A percentile compares a stretch with the other conserved stretches of the same genome.
These are phyloP conservation scores for Candida manassasensis DNA, from an alignment of 805 yeast genomes.

Conservation along the genomic window DNA sequence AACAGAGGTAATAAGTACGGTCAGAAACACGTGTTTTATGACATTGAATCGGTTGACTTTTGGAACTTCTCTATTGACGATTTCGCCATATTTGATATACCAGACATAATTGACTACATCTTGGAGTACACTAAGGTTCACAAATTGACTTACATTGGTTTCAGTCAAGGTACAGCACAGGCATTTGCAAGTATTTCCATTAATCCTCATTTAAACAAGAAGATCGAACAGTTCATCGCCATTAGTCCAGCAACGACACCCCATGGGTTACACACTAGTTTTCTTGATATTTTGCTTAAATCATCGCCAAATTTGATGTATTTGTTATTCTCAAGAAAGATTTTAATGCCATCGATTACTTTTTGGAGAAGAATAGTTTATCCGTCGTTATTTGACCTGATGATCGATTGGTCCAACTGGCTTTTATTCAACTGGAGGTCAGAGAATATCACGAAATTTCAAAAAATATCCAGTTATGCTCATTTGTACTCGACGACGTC, in stretches of 20 bases:
- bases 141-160: constrained; percentile 72
- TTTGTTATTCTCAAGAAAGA: constrained; percentile 66
- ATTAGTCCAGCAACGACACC: constrained; percentile 95
- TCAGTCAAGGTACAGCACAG: constrained; percentile 93
- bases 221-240: constrained; percentile 61
- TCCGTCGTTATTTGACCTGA: constrained; percentile 66
- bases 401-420: constrained; percentile 68
- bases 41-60: constrained; percentile 44
- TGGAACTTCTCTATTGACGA: constrained; percentile 94
- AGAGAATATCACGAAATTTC: constrained; percentile 61
- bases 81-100: constrained; percentile 86
- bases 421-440: constrained; percentile 79
- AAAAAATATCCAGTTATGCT: constrained; percentile 75
- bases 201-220: constrained; percentile 56
- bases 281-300: constrained; percentile 70
- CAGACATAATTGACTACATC: constrained; percentile 73
- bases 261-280: constrained; percentile 68
- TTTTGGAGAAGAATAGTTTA: constrained; percentile 77
- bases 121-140: constrained; percentile 40
- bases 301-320: constrained; percentile 72
- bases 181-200: constrained; percentile 77
- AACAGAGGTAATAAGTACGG: constrained; percentile 72
- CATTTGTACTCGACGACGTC: constrained; percentile 89
- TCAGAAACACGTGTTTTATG: constrained; percentile 54
- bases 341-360: constrained; percentile 69